phyloP scores from a whole-genome alignment of 2,329 filamentous ascomycete species.

The Xylaria sp. region DNA sequence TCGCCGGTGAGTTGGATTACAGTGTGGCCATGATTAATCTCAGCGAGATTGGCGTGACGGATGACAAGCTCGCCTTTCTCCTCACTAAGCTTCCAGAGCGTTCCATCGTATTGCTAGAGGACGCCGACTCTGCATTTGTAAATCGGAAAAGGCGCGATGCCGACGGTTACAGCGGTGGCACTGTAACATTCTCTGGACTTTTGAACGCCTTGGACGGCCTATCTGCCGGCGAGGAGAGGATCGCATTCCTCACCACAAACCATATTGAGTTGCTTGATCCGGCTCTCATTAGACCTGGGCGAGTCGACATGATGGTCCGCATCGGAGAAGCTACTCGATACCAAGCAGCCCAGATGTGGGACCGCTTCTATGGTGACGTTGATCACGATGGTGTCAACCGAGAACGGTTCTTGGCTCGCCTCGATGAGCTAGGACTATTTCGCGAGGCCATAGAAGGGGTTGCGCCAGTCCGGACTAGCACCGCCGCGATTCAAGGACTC shows the following conservation, averaged over 20 bases:
- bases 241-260: slow-evolving; percentile 94
- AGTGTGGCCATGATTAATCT: slow-evolving; percentile 92
- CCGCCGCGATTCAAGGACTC: slow-evolving; percentile 89
- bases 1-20: slow-evolving; percentile 91
- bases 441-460: slow-evolving; percentile 58
- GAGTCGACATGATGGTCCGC: slow-evolving; percentile 90
- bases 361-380: slow-evolving; percentile 88
- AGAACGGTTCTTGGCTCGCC: slow-evolving; percentile 70
- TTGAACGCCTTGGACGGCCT: slow-evolving; percentile 87
- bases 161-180: slow-evolving; percentile 85
- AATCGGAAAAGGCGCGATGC: slow-evolving; percentile 77
- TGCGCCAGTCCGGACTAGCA: slow-evolving; percentile 67
- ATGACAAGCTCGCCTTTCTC: slow-evolving; percentile 85
- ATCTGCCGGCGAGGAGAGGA: slow-evolving; percentile 91
- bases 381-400: slow-evolving; percentile 68
- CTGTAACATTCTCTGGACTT: slow-evolving; percentile 91
- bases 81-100: slow-evolving; percentile 83
- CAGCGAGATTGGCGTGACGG: slow-evolving; percentile 86
- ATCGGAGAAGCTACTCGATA: slow-evolving; percentile 86
- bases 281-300: slow-evolving; percentile 85
- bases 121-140: slow-evolving; percentile 88
- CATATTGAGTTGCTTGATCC: slow-evolving; percentile 89
- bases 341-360: slow-evolving; percentile 88
- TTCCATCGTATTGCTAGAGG: slow-evolving; percentile 83
- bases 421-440: slow-evolving; percentile 74